Base-by-base conservation (phyloP, 176 grass and related monocot genomes). In the Carex myosuroides region DNA sequence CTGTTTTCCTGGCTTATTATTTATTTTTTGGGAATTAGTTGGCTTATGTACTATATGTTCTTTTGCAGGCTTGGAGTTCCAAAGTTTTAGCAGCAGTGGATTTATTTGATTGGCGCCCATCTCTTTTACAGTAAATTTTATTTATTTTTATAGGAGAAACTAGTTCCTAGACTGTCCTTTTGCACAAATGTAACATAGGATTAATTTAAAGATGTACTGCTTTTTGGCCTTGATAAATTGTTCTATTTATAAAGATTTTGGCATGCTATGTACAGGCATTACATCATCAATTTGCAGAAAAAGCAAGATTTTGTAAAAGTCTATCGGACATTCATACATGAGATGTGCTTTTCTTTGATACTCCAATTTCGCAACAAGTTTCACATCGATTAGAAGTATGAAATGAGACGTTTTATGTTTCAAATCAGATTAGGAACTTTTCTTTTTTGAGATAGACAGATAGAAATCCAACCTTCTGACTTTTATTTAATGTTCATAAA, bases 81-180 rank as follows among this genome's bases (percentile, higher is more conserved):
- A 6, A 79, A 33, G 46, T 33, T 60, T 53, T 63, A 32, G 81
- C 13, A 53, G 44, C 35, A 64, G 35, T 64, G 79, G 60, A 54
- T 68, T 83, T 68, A 83, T 62, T 83, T 48, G 3, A 52, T 55
- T 55, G 14, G 48, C 48, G 50, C 12, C 29, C 58, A 16, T 83
- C 29, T 69, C 16, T 82, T 83, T 67, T 68, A 66, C 46, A 68
- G n/a, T 69, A 13, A 69, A 64, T 68, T 83, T 82, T 33, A 32
- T 83, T 83, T 83, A 83, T 68, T 83, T 83, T 83, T 83, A 52
- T 82, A 82, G 62, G 46, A 83, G 81, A 83, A 55, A 29, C n/a
- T 83, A 83, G 64, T 67, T 32, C 13, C 24, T 66, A 66, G 81
- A 67, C 55, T 50, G 39, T 41, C 59, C 21, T 53, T 64, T 44